Base-by-base conservation (phyloP, 192 early-diverging fungal genomes). In the Coemansia sp. region DNA sequence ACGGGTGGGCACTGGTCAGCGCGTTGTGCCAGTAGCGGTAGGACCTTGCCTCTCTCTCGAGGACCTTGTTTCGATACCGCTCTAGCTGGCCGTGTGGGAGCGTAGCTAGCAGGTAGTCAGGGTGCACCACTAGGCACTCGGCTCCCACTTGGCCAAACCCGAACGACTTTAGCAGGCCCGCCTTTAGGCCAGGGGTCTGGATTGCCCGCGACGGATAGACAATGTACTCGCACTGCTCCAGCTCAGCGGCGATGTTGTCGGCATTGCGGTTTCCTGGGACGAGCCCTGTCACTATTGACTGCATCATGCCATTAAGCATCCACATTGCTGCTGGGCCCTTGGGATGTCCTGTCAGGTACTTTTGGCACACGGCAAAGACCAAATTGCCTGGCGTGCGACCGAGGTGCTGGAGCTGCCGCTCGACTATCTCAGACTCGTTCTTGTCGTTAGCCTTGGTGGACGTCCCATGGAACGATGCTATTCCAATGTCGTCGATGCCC, bases 401-500 rank as follows among this genome's bases (percentile, higher is more conserved):
- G 23, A 98, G 85, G 76, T 94, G 92, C 34, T 69, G 83, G 58
- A 98, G 77, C 83, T 98, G 94, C 60, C 85, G 82, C 85, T 96
- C 92, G 48, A 95, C 48, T 6, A 93, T 93, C 9, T 85, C 81
- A 14, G 94, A 92, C 76, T 98, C 95, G 85, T 96, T 98, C 84
- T 89, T 87, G 82, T 98, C 95, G 83, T 98, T 98, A 55, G 94
- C 93, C 71, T 91, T 88, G 63, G 95, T 98, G 38, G 88, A 88
- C 13, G 95, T 98, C 53, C 93, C 95, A 79, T 98, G 95, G 92
- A 98, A 94, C 33, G 95, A 98, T 8, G 92, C 92, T 28, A 94
- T 84, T 45, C 91, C 89, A 71, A 98, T 93, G 76, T 98, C 95
- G 76, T 98, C 92, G 57, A 94, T 85, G 31, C 86, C 92, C 61